These are phyloP conservation scores for Simplicillium sp. DNA, from an alignment of 2,329 filamentous ascomycete species.

Conservation along the genomic window DNA sequence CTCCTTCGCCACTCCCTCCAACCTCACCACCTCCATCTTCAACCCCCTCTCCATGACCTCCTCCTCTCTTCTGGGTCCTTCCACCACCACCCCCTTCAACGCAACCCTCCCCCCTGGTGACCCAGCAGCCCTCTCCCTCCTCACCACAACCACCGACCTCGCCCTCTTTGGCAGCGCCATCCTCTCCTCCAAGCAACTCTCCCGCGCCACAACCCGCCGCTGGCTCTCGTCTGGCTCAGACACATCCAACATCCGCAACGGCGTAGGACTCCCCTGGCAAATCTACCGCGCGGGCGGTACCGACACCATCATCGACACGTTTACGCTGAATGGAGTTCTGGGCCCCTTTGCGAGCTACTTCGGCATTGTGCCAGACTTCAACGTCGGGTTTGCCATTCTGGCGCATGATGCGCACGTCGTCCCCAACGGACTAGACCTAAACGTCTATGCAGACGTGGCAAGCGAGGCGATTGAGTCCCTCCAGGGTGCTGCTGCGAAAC, in stretches of 20 bases:
- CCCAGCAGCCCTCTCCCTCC: constrained; percentile 8
- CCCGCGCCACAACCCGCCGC: constrained; percentile 14
- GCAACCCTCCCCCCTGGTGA: too few species aligned
- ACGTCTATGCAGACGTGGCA: constrained; percentile 21
- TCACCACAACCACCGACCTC: constrained; percentile 12
- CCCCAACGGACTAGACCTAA: constrained; percentile 17
- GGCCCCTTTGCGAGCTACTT: constrained; percentile 18
- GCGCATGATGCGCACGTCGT: constrained; percentile 17
- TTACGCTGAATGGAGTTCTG: constrained; percentile 17
- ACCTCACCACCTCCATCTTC: background rate
- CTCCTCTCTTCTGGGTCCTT: background rate
- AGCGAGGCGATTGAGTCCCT: constrained; percentile 13
- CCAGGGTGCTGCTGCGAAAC: constrained; percentile 7
- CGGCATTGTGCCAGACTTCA: constrained; percentile 14
- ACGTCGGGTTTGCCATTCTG: constrained; percentile 21
- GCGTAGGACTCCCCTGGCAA: constrained; percentile 22
- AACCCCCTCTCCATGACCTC: constrained; percentile 8
- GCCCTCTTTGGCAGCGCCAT: constrained; percentile 12
- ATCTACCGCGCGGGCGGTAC: constrained; percentile 17
- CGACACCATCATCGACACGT: constrained; percentile 14
- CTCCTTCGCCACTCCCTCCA: constrained; percentile 11
- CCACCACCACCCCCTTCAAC: too few species aligned
- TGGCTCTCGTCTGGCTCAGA: constrained; percentile 19
- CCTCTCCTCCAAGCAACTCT: constrained; percentile 13
- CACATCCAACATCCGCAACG: constrained; percentile 23